These are phyloP conservation scores for Crepidotus variabilis DNA, from an alignment of 768 basidiomycete species.

Conservation along the genomic window DNA sequence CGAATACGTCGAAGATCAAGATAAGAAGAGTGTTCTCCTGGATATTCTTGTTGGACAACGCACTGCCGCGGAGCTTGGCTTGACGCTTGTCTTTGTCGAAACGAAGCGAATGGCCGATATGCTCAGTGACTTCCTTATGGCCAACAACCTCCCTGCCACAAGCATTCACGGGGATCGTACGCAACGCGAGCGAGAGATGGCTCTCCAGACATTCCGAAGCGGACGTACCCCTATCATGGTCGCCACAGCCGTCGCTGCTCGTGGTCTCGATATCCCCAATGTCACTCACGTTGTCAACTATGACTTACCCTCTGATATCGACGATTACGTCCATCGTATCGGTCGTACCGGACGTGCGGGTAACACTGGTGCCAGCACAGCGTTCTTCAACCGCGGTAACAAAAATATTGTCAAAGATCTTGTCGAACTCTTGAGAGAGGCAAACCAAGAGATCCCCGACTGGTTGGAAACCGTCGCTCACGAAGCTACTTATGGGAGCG, in stretches of 20 bases:
- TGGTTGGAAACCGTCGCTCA: slow-evolving; percentile 89
- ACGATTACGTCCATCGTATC: slow-evolving; percentile 98
- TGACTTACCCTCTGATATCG: slow-evolving; percentile 95
- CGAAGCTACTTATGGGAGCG: slow-evolving; percentile 71
- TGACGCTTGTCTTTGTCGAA: slow-evolving; percentile 97
- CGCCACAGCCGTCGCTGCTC: slow-evolving; percentile 97
- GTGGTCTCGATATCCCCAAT: slow-evolving; percentile 98
- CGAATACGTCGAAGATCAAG: slow-evolving; percentile 95
- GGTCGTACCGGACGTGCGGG: slow-evolving; percentile 99
- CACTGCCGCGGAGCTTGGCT: slow-evolving; percentile 50
- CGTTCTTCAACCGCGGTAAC: slow-evolving; percentile 95
- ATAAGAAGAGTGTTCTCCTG: slow-evolving; percentile 95
- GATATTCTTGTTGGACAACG: slow-evolving; percentile 85
- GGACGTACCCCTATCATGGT: slow-evolving; percentile 96
- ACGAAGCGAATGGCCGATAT: slow-evolving; percentile 99
- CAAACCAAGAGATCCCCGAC: slow-evolving; percentile 88
- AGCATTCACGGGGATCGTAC: slow-evolving; percentile 98
- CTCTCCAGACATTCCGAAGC: slow-evolving; percentile 91
- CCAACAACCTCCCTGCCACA: slow-evolving; percentile 81
- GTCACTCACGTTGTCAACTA: slow-evolving; percentile 99
- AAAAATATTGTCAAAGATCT: slow-evolving; percentile 90
- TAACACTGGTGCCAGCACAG: slow-evolving; percentile 92
- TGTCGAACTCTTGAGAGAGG: slow-evolving; percentile 90
- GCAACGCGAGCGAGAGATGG: slow-evolving; percentile 95
- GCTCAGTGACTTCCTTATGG: slow-evolving; percentile 92